Percentiles rank a stretch among this genome's conserved stretches.
These are phyloP conservation scores for Collybia sordida DNA, from an alignment of 768 basidiomycete genomes.

Conservation along the genomic window DNA sequence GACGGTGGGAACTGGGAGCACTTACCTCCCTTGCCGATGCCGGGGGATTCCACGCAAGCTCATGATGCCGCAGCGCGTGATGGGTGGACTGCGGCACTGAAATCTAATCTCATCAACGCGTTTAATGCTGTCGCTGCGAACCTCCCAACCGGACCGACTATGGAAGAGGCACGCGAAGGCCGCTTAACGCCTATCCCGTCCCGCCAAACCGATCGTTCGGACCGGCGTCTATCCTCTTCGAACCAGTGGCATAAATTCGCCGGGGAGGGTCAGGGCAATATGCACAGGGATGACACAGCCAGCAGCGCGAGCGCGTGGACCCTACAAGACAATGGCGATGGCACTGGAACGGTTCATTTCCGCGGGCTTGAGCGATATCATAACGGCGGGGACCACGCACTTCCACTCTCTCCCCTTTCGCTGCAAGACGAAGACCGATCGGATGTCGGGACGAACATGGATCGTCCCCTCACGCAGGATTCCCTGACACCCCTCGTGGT, in stretches of 20 bases:
- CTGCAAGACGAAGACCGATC: constrained; percentile 3
- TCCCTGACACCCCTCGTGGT: constrained; percentile 14
- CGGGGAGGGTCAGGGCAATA: not conserved
- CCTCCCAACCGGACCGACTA: constrained; percentile 20
- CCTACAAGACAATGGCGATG: constrained; percentile 38
- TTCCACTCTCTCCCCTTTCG: constrained; percentile 4
- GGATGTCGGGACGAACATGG: constrained; percentile 6
- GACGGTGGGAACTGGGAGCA: constrained; percentile 9
- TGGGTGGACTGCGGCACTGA: constrained; percentile 42
- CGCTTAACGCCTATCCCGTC: constrained; percentile 22
- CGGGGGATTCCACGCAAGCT: constrained; percentile 16
- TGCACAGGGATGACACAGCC: constrained; percentile 1
- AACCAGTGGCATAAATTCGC: too few relatives aligned
- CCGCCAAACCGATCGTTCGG: constrained; percentile 14
- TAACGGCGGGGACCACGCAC: constrained; percentile 8
- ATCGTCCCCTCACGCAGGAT: constrained; percentile 11
- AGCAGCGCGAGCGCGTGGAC: constrained; percentile 32
- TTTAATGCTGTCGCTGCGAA: constrained; percentile 50
- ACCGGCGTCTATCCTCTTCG: constrained; percentile 9
- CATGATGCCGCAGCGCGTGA: constrained; percentile 15
- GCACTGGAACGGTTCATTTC: constrained; percentile 37
- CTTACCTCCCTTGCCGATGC: constrained; percentile 24
- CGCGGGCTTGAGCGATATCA: constrained; percentile 20
- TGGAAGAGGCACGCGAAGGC: constrained; percentile 16
- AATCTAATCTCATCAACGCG: constrained; percentile 44